Evolutionary conservation across 768 basidiomycete species (phyloP).

Genomic region (Cystofilobasidium ferigula): DNA sequence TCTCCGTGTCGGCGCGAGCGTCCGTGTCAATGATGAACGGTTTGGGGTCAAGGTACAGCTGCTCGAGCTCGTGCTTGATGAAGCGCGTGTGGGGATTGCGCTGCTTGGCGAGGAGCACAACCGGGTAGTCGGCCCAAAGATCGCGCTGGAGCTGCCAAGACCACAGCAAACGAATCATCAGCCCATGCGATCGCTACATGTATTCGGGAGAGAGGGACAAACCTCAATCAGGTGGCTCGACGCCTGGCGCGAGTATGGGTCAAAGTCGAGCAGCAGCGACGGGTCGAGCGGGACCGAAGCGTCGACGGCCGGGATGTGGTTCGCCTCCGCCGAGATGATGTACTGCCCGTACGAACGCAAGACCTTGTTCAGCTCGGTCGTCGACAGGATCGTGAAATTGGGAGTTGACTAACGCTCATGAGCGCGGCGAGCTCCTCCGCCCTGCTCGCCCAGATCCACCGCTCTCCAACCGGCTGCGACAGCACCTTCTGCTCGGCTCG

Average conservation of each 20-base stretch:
- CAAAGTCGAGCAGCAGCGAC: constrained; percentile 70
- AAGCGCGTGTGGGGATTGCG: constrained; percentile 42
- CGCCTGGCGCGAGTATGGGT: constrained; percentile 56
- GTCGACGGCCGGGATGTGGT: constrained; percentile 61
- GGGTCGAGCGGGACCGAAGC: constrained; percentile 55
- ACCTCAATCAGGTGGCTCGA: constrained; percentile 34
- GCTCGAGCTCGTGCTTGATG: constrained; percentile 36
- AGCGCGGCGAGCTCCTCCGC: constrained; percentile 14
- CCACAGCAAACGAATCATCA: neutral
- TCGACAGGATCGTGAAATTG: neutral
- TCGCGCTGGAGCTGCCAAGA: constrained; percentile 1
- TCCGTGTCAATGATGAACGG: constrained; percentile 44
- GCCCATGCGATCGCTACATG: neutral
- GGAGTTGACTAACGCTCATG: neutral
- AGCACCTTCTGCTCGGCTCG: neutral
- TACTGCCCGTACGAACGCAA: constrained; percentile 45
- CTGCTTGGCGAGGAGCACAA: constrained; percentile 58
- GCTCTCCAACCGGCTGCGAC: neutral
- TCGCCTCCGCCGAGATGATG: constrained; percentile 60
- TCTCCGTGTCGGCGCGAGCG: constrained; percentile 49
- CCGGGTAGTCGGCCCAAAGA: constrained; percentile 36
- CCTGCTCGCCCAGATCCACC: constrained; percentile 11
- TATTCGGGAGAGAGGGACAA: neutral
- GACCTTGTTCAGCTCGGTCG: too few relatives aligned
- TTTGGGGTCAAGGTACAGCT: constrained; percentile 51